Evolutionary conservation across 1,284 basidiomycete genomes (phyloP).

Genomic region (Dichomitus squalens): DNA sequence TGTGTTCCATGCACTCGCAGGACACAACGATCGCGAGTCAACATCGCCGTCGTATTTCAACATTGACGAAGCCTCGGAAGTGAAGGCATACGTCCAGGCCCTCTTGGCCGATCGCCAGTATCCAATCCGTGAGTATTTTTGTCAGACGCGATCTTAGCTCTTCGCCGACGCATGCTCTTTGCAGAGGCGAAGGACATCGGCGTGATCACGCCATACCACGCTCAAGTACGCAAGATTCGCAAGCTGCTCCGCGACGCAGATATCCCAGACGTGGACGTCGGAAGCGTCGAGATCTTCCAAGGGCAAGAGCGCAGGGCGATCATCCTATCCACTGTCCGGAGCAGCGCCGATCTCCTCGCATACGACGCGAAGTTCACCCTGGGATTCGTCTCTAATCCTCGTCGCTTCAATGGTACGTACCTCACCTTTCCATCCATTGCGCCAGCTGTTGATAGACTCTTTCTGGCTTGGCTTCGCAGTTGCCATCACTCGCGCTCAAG

Average conservation of each 20-base stretch:
- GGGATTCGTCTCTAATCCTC: constrained; percentile 48
- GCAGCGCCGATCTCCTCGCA: constrained; percentile 38
- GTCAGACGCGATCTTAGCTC: no score
- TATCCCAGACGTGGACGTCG: constrained; percentile 48
- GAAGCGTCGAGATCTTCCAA: constrained; percentile 65
- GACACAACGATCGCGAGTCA: constrained; percentile 45
- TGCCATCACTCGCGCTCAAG: constrained; percentile 53
- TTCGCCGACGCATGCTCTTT: neutral
- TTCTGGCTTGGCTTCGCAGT: constrained; percentile 22
- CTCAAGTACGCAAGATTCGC: constrained; percentile 52
- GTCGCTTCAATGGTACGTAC: constrained; percentile 47
- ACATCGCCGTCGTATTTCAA: constrained; percentile 54
- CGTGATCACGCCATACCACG: constrained; percentile 58
- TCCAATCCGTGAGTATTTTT: constrained; percentile 15
- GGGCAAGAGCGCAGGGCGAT: constrained; percentile 52
- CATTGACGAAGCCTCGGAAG: constrained; percentile 43
- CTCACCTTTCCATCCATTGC: neutral
- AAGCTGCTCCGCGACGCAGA: constrained; percentile 34
- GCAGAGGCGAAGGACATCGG: constrained; percentile 43
- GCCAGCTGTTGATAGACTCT: neutral
- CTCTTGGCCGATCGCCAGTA: constrained; percentile 24
- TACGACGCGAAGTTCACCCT: constrained; percentile 47
- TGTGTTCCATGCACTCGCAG: constrained; percentile 48
- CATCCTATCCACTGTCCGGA: constrained; percentile 51
- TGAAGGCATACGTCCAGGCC: constrained; percentile 40